Evolutionary conservation across 2,329 filamentous ascomycete species (phyloP).

Genomic region (Apiospora hydei): DNA sequence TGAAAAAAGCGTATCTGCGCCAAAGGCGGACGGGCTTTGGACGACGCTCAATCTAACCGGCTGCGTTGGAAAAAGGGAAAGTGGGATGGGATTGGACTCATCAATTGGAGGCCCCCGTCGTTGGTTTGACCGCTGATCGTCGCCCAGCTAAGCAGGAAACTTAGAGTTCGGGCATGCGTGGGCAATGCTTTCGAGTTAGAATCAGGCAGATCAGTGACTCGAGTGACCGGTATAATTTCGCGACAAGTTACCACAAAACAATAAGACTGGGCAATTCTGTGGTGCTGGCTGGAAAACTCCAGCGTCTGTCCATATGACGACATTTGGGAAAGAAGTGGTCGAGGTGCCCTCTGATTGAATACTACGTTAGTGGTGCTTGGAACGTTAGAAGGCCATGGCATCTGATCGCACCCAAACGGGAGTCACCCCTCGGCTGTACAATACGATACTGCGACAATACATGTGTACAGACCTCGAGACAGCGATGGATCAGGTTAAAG

Average conservation of each 20-base stretch:
- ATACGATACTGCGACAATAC: not conserved
- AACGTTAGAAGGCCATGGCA: not conserved
- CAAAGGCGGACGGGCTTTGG: not conserved
- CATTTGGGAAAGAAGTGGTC: not conserved
- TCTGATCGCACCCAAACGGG: not conserved
- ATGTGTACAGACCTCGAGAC: not conserved
- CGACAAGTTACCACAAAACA: not conserved
- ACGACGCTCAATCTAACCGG: not conserved
- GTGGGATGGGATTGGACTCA: not conserved
- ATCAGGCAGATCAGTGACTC: not conserved
- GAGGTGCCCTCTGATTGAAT: not conserved
- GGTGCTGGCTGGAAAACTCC: not conserved
- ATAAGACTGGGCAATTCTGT: slow-evolving; percentile 1
- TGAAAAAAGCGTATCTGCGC: not conserved
- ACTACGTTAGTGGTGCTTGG: not conserved
- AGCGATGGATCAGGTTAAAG: not conserved
- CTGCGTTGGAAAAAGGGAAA: not conserved
- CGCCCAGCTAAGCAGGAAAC: slow-evolving; percentile 11
- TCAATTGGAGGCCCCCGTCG: not conserved
- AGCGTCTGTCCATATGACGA: slow-evolving; percentile 4
- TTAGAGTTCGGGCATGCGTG: slow-evolving; percentile 5
- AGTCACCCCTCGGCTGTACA: not conserved
- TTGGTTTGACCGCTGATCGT: slow-evolving; percentile 16
- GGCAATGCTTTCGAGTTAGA: not conserved
- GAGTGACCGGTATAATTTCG: slow-evolving; percentile 2